Base-by-base conservation (phyloP, 2,329 filamentous ascomycete species). In the Epichloe baconii region DNA sequence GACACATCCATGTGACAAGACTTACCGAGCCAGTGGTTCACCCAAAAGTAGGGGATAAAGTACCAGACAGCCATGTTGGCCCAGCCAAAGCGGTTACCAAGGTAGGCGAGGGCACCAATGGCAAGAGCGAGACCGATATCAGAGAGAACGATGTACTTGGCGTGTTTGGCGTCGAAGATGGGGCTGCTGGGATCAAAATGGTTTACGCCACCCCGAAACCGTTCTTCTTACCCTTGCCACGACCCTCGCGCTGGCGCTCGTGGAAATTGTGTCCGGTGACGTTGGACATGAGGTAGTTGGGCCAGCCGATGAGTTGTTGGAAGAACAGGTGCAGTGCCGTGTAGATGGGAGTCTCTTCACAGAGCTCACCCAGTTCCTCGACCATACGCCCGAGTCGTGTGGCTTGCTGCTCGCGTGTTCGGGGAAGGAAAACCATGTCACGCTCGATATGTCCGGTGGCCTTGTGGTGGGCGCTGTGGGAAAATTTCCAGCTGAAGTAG, bases 401-500 rank as follows among this genome's bases (percentile, higher is more conserved):
- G 58, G 89, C 88, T 64, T 86, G 90, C 66, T 86, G 73, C 58
- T 93, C 82, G 53, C 90, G 84, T 51, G 89, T 95, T 71, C 88
- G 88, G 54, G 93, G 93, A n/a, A 97, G 77, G 67, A 96, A 97
- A 56, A 97, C 93, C 93, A 98, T 98, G 72, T 98, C 93, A 60
- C 91, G 88, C 72, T 94, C 89, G 73, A 98, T 83, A 77, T 98
- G 82, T 62, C 90, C 93, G 40, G 93, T 98, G 57, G 90, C 89
- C 80, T 97, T 97, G 86, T 98, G 93, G 77, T 98, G 93, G 82
- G 95, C 95, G 75, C 88, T 86, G 75, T 98, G 93, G 59, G 89
- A 95, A 71, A 97, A 90, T 75, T 98, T 95, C 93, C 93, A 98
- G 66, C 88, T 95, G 76, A 96, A 98, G 76, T 97, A 98, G 21